A percentile compares a stretch with the other conserved stretches of the same genome.
Evolutionary conservation across 2,329 filamentous ascomycete species (phyloP).

Genomic region (Hypomyces perniciosus): DNA sequence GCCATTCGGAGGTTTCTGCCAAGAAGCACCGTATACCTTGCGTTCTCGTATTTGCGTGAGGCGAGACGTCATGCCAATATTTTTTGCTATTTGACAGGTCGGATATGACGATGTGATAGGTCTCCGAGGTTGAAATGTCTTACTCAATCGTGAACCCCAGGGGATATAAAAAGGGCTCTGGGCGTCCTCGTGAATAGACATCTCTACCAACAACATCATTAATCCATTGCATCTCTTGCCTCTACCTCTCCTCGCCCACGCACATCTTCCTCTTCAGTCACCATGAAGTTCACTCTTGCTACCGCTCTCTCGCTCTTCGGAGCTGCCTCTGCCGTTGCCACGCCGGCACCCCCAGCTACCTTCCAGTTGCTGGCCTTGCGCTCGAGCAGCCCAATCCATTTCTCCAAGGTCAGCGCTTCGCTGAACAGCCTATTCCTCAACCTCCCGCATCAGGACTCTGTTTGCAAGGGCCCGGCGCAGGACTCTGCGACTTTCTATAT

Average conservation of each 20-base stretch:
- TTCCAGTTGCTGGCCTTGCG: constrained; percentile 36
- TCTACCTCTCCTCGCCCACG: neutral
- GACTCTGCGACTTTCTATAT: constrained; percentile 47
- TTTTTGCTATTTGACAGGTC: neutral
- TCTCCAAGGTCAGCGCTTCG: constrained; percentile 38
- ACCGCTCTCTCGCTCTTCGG: constrained; percentile 1
- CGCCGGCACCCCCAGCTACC: neutral
- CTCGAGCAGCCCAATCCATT: constrained; percentile 45
- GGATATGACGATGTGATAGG: neutral
- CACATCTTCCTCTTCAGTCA: neutral
- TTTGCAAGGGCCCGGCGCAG: constrained; percentile 37
- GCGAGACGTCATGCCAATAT: too few species aligned
- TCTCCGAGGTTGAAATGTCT: neutral
- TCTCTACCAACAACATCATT: neutral
- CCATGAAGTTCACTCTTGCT: constrained; percentile 5
- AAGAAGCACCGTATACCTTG: too few species aligned
- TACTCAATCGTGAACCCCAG: neutral
- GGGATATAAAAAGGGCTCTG: neutral
- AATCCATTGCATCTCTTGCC: neutral
- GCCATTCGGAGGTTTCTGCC: too few species aligned
- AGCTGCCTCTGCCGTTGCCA: neutral
- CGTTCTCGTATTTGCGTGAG: too few species aligned
- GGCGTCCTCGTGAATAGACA: neutral
- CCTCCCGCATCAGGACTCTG: constrained; percentile 39
- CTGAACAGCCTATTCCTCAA: constrained; percentile 38